Base-by-base conservation (phyloP, 1,284 basidiomycete species). In the Ceratobasidium sp. region DNA sequence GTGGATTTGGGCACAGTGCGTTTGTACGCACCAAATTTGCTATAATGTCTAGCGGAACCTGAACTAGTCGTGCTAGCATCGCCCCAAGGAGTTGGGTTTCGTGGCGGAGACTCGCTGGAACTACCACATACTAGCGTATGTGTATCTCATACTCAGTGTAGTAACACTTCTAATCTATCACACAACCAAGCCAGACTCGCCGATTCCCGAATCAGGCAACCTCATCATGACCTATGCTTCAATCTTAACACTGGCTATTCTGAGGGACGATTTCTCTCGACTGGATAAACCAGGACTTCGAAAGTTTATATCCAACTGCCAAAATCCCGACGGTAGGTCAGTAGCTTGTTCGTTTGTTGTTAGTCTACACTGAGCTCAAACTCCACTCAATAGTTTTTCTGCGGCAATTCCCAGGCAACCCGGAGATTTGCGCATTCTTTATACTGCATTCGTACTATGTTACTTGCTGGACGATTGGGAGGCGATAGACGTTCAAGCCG, bases 141-240 rank as follows among this genome's bases (percentile, higher is more conserved):
- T 43, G 16, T 45, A n/a, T 14, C 34, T 57, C 36, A 23, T 41
- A 12, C 36, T 21, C 14, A 26, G 14, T 28, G 18, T 32, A 10
- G 10, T 58, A n/a, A 46, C 53, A 14, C 30, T 70, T 46, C 23
- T 46, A 53, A 60, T 60, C 43, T 64, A 21, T 43, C 48, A 16
- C 6, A 28, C 21, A 30, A 43, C 48, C 18, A 72, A 72, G 67
- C 62, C 50, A 60, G 52, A 67, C 71, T 43, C 60, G 58, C 52
- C 73, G 81, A 83, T 79, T 80, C 72, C 77, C 75, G 87, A 92
- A 74, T 85, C 86, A 3, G 90, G 92, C 0, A 92, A 97, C 79
- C 83, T 97, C n/a, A 94, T 96, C 72, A 93, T 94, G 85, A 95
- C 95, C 8, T 97, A 97, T 78, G 93, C 94, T 0, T 93, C 94